Evolutionary conservation across 257 asterid species (phyloP).

Genomic region (Capsicum rhomboideum): DNA sequence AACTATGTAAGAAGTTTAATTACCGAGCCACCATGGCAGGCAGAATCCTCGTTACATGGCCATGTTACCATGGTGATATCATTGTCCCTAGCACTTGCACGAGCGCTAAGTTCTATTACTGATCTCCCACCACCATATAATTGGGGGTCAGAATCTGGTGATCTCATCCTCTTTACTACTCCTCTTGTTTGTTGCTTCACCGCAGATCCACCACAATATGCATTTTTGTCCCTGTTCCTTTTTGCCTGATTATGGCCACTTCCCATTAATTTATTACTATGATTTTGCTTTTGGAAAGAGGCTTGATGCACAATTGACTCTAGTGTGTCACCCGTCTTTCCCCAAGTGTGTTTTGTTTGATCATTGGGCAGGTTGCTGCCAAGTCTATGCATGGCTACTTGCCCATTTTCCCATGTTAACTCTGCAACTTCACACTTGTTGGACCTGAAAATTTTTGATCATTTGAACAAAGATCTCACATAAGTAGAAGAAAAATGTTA

Average conservation of each 20-base stretch:
- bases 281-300: background rate
- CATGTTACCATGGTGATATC: background rate
- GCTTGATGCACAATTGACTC: conserved; percentile 59
- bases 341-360: conserved; percentile 20
- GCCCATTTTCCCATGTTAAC: conserved; percentile 65
- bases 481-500: background rate
- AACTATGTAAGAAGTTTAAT: background rate
- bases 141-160: conserved; percentile 4
- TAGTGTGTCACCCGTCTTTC: conserved; percentile 27
- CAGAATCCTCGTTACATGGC: background rate
- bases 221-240: background rate
- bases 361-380: background rate
- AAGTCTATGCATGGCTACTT: conserved; percentile 31
- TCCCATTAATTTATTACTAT: background rate
- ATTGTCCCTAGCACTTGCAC: background rate
- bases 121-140: background rate
- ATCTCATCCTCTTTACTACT: background rate
- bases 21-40: background rate
- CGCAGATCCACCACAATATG: background rate
- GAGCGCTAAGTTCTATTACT: background rate
- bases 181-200: background rate
- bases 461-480: background rate
- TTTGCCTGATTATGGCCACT: background rate
- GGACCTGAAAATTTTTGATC: conserved; percentile 25
- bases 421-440: conserved; percentile 30